Evolutionary conservation across 257 asterid genomes (phyloP), one percentile per base, ranked within the genome.

Genomic region (Jasminum sambac): DNA sequence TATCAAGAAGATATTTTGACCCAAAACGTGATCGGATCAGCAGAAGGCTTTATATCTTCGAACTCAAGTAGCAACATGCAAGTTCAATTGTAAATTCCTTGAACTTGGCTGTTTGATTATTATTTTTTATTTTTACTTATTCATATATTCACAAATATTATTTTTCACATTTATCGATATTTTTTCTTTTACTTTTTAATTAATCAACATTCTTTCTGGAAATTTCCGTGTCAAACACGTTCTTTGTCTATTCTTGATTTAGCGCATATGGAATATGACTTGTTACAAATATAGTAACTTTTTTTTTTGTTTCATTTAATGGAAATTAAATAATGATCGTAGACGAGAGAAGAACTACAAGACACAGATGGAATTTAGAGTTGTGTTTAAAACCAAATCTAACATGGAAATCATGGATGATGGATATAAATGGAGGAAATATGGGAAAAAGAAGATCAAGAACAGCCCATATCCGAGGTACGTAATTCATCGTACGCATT

Each of bases 391-490:
- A 40, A 89, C 93, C 6, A 74, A 71, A 77, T 81, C 93, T 2
- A 57, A 64, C 6, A 84, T 86, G 25, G 93, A 89, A 43, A 57
- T 78, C 58, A 72, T 89, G 90, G 85, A 83, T 63, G 95, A 88
- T 78, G 96, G 96, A 8, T 89, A 64, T 60, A 83, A 82, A 68
- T 88, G 96, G 96, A 87, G 89, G 67, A 89, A 88, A 76, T 86
- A 88, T 79, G 95, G 95, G 60, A 88, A 89, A 79, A 89, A 89
- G 84, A 79, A 30, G 86, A 83, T 89, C 48, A 86, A 86, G 69
- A 84, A 71, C 82, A 86, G 48, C 85, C 87, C 88, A 5, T 71
- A 89, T 68, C 88, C 89, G 2, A 89, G 96, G 36, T 30, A 30
- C 43, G n/a, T n/a, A n/a, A n/a, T n/a, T n/a, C n/a, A n/a, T n/a